Evolutionary conservation across 306 rosid genomes (phyloP), one percentile per base, ranked within the genome.

Genomic region (Trifolium dubium): DNA sequence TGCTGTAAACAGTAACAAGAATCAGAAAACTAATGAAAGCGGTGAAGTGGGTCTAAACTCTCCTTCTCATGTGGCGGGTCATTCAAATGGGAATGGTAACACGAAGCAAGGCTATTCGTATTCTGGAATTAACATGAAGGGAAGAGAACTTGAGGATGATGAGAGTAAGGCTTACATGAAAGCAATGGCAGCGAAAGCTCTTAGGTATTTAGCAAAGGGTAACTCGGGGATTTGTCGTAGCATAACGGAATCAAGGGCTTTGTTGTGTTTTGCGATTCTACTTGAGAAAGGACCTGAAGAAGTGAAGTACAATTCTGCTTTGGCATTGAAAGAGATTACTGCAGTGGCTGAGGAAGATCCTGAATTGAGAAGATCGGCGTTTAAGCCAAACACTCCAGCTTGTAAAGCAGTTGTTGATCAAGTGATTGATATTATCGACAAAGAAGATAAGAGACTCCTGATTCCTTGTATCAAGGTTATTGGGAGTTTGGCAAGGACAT

Each of bases 241-340:
- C 76, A 92, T 94, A 53, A 94, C 97, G 0, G 98, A 94, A 55
- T 94, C 98, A 8, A 87, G 96, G 73, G 98, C 97, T 1, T 77
- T 94, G 64, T 62, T 94, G 39, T 94, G 99, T 54, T 94, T 94
- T 40, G 97, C 99, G 0, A 91, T 92, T 55, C 83, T 94, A 5
- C 84, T 94, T 15, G 97, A 94, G 79, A 92, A 87, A 47, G 99
- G 99, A 14, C 78, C 85, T 0, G 83, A 86, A 67, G 87, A 84
- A 8, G 99, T 89, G 53, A 88, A 88, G 71, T 83, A 69, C 71
- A 82, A 92, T 84, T 94, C 96, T 9, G 97, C 99, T 39, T 83
- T 94, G 97, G 96, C 99, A 0, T 78, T 94, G 77, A 92, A 91
- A 96, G 97, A 92, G 87, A 94, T 94, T 30, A 88, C 97, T 0